Percentiles rank a stretch among this genome's conserved stretches.
phyloP scores from a whole-genome alignment of 345 rosid genomes.

The Salix koriyanagi region DNA sequence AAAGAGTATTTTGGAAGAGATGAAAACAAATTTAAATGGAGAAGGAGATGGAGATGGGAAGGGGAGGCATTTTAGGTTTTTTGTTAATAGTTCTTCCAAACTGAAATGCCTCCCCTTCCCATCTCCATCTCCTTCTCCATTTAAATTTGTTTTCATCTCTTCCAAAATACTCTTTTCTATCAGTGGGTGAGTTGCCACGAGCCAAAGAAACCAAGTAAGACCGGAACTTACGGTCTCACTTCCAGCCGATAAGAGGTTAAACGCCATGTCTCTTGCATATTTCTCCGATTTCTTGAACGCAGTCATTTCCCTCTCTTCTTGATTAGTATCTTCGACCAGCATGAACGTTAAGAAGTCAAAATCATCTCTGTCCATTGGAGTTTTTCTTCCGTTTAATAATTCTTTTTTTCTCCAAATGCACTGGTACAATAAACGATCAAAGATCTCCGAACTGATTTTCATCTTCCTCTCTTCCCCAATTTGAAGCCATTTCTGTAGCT shows the following conservation, averaged over 20 bases:
- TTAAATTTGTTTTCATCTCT: no score
- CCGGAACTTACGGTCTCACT: neutral
- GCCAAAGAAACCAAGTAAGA: conserved; percentile 12
- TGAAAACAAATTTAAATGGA: no score
- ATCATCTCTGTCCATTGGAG: neutral
- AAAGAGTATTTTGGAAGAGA: no score
- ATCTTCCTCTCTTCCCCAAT: conserved; percentile 9
- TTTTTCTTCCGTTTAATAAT: no score
- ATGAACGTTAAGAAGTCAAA: neutral
- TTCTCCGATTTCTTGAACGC: neutral
- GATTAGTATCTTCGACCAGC: neutral
- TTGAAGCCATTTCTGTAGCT: conserved; percentile 5
- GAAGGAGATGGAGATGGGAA: no score
- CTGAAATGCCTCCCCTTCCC: no score
- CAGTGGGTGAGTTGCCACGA: neutral
- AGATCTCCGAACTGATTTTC: neutral
- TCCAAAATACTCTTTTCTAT: no score
- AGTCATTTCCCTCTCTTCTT: neutral
- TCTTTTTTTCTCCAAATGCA: neutral
- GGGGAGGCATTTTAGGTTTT: no score
- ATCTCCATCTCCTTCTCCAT: no score
- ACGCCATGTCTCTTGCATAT: conserved; percentile 1
- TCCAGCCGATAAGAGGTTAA: neutral
- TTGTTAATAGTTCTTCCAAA: no score
- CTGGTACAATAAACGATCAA: neutral